These are phyloP conservation scores for Cutaneotrichosporon sp. DNA, from an alignment of 1,284 basidiomycete genomes.

Conservation along the genomic window DNA sequence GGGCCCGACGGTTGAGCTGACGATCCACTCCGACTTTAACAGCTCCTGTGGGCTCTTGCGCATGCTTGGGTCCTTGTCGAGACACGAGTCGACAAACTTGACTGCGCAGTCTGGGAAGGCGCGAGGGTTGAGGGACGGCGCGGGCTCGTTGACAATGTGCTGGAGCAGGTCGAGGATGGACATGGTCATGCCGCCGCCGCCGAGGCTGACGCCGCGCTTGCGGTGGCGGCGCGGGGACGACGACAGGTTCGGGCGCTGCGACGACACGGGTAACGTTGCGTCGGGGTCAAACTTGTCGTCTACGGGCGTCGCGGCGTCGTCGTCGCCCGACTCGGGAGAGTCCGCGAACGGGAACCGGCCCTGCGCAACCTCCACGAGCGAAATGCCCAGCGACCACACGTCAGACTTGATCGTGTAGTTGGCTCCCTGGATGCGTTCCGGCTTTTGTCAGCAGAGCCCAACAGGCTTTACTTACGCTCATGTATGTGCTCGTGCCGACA, in stretches of 20 bases:
- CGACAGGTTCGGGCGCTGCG: constrained; percentile 29
- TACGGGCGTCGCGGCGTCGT: constrained; percentile 53
- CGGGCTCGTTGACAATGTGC: constrained; percentile 95
- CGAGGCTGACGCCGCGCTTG: constrained; percentile 71
- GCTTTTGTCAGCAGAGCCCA: constrained; percentile 53
- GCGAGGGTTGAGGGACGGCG: constrained; percentile 64
- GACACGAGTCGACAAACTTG: constrained; percentile 73
- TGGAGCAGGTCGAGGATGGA: constrained; percentile 93
- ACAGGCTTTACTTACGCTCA: constrained; percentile 72
- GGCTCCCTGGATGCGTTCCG: constrained; percentile 96
- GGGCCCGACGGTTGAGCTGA: constrained; percentile 28
- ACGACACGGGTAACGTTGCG: constrained; percentile 34
- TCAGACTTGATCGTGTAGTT: constrained; percentile 97
- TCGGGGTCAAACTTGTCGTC: constrained; percentile 50
- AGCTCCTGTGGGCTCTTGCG: constrained; percentile 75
- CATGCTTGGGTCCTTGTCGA: constrained; percentile 72
- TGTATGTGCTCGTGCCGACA: constrained; percentile 97
- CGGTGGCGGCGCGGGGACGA: constrained; percentile 53
- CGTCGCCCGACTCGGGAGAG: constrained; percentile 61
- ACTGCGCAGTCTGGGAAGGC: constrained; percentile 63
- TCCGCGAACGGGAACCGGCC: constrained; percentile 90
- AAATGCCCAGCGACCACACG: constrained; percentile 94
- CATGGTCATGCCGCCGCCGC: constrained; percentile 85
- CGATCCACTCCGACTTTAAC: constrained; percentile 49
- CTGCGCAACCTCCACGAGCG: constrained; percentile 86